Evolutionary conservation across 805 yeast species (phyloP).

Genomic region (Yueomyces sinensis): DNA sequence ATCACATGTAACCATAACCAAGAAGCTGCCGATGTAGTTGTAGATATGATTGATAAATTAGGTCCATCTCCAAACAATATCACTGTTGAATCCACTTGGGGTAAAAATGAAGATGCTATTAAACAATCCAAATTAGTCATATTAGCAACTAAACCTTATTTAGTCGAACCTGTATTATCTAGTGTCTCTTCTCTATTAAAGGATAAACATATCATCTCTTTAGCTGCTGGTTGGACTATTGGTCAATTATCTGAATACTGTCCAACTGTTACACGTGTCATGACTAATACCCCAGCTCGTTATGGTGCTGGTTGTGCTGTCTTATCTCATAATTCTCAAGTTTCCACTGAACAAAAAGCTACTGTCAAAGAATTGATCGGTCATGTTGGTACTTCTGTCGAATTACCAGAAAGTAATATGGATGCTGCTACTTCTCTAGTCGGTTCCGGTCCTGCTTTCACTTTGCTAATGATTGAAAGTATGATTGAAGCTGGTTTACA

Average conservation of each 20-base stretch:
- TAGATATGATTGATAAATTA: constrained; percentile 32
- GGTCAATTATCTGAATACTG: constrained; percentile 45
- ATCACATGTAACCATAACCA: constrained; percentile 52
- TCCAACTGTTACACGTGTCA: constrained; percentile 64
- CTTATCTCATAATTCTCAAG: constrained; percentile 54
- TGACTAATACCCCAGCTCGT: constrained; percentile 96
- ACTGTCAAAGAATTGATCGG: constrained; percentile 32
- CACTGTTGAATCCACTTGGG: constrained; percentile 38
- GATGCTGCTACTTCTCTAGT: constrained; percentile 92
- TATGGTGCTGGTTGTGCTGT: constrained; percentile 92
- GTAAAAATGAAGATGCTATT: constrained; percentile 47
- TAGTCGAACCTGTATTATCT: constrained; percentile 48
- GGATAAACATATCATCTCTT: constrained; percentile 55
- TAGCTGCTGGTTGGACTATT: constrained; percentile 89
- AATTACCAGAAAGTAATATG: constrained; percentile 81
- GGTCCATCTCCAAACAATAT: constrained; percentile 32
- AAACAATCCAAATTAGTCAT: constrained; percentile 54
- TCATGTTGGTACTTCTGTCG: constrained; percentile 50
- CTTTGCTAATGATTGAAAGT: constrained; percentile 78
- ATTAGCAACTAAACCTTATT: constrained; percentile 81
- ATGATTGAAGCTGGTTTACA: constrained; percentile 88
- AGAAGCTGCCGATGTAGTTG: constrained; percentile 36
- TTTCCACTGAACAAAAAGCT: constrained; percentile 27
- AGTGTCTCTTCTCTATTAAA: constrained; percentile 33
- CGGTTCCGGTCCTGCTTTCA: constrained; percentile 96